Percentiles rank a stretch among this genome's conserved stretches.
Conservation (phyloP, 306 rosid genomes). For the Carpinus fangiana region DNA sequence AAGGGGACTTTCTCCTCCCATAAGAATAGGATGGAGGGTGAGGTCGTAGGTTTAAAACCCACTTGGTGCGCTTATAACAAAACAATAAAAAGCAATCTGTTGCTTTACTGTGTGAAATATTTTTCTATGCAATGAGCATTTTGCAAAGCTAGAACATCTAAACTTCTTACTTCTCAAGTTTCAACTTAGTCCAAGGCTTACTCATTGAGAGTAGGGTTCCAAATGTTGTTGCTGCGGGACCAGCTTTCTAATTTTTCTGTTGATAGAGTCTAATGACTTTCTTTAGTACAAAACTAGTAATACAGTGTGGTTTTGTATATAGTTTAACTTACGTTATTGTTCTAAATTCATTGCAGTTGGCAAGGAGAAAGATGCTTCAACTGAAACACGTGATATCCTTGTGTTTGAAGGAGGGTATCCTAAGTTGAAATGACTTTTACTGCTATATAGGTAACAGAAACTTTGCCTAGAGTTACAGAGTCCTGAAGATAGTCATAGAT, state of each 20-base stretch:
- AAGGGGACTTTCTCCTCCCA: not conserved
- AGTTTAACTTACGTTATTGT: constrained; percentile 26
- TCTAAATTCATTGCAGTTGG: constrained; percentile 54
- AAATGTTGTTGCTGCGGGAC: constrained; percentile 6
- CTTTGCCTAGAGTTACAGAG: constrained; percentile 14
- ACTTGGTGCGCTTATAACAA: not conserved
- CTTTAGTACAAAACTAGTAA: not conserved
- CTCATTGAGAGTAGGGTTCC: constrained; percentile 13
- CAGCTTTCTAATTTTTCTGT: not conserved
- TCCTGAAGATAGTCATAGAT: constrained; percentile 21
- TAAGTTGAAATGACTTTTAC: constrained; percentile 40
- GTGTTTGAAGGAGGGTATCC: constrained; percentile 68
- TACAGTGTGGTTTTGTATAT: constrained; percentile 13
- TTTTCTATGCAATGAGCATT: not conserved
- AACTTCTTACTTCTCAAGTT: not conserved
- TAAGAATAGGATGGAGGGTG: not conserved
- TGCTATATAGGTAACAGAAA: constrained; percentile 28
- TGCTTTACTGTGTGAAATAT: not conserved
- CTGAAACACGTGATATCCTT: constrained; percentile 61
- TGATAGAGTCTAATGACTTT: not conserved
- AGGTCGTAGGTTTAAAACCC: not conserved
- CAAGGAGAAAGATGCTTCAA: constrained; percentile 70
- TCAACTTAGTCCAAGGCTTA: constrained; percentile 7
- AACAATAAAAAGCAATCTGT: not conserved
- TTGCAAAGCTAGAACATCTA: not conserved